Base-by-base conservation (phyloP, 225 moss, liverwort and hornwort species). In the Lunularia cruciata region DNA sequence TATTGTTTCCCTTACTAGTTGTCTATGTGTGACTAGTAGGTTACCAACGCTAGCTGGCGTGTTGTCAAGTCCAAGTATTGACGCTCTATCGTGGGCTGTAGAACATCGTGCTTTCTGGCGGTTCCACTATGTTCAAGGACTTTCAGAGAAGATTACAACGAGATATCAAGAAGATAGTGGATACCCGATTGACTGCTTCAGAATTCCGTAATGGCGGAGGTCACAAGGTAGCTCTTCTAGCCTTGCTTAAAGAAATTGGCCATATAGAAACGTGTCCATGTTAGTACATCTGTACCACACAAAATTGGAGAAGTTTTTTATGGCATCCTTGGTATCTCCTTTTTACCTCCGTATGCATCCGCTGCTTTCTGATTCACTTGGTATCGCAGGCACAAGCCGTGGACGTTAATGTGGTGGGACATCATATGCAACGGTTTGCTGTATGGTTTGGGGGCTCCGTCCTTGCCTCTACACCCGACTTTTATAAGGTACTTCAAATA, bases 401-500 rank as follows among this genome's bases (percentile, higher is more conserved):
- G 65, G 93, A 93, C 71, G 93, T 93, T n/a, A 92, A 92, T 75
- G 92, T 92, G 51, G 87, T 89, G 47, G 92, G 89, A 54, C 92
- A 92, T 76, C 92, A 80, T 42, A 92, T 92, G 92, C 92, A 92
- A 77, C 85, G 89, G 8, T 92, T 81, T 75, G 89, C 89, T 37
- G 91, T 92, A 62, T 92, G 92, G 92, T 92, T 92, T 76, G 92
- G 92, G 70, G 92, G 92, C 37, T 92, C 89, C 45, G 89, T 92
- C 45, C 84, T 93, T 67, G 86, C 93, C 42, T 93, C 93, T 19
- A 93, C 93, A 34, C 90, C 90, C 3, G 93, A 93, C 42, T 93
- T 93, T 60, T 90, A 88, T 20, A 90, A 90, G 76, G 93, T 90
- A 69, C 20, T 16, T 57, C 31, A 47, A 14, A 47, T 47, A 14